A percentile compares a stretch with the other conserved stretches of the same genome.
Evolutionary conservation across 2,329 filamentous ascomycete species (phyloP).

Genomic region (Xylaria digitata): DNA sequence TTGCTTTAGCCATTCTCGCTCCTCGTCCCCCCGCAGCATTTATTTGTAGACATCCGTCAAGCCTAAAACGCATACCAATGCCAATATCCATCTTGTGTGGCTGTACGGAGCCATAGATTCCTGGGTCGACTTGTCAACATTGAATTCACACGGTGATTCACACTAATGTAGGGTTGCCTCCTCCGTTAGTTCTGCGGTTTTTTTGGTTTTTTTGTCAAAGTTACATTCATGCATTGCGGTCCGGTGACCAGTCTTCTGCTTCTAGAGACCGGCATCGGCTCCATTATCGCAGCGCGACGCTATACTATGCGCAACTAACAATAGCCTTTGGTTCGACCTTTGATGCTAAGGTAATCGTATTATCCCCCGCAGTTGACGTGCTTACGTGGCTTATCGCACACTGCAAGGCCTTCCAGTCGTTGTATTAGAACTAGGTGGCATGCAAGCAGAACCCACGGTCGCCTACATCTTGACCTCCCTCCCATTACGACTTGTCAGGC

Average conservation of each 20-base stretch:
- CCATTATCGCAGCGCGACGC: not conserved
- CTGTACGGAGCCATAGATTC: not conserved
- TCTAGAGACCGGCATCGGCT: constrained; percentile 5
- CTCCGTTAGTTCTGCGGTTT: constrained; percentile 6
- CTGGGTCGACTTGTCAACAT: constrained; percentile 2
- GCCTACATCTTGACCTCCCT: constrained; percentile 1
- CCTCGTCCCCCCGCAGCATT: not conserved
- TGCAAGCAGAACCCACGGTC: not conserved
- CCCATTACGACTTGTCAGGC: constrained; percentile 2
- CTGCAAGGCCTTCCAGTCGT: not conserved
- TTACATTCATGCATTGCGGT: constrained; percentile 16
- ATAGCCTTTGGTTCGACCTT: constrained; percentile 1
- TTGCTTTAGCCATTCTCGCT: constrained; percentile 4
- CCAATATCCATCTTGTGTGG: constrained; percentile 8
- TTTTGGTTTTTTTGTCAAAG: not conserved
- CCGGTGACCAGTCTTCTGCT: constrained; percentile 15
- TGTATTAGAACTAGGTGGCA: constrained; percentile 6
- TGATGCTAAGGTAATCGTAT: constrained; percentile 11
- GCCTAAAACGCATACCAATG: constrained; percentile 4
- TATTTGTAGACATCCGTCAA: not conserved
- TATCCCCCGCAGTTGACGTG: not conserved
- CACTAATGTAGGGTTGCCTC: not conserved
- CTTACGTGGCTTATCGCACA: constrained; percentile 16
- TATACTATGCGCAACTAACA: not conserved
- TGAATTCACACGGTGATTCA: not conserved